phyloP scores from a whole-genome alignment of 164 flowering plant species.

The Hamamelis virginiana region DNA sequence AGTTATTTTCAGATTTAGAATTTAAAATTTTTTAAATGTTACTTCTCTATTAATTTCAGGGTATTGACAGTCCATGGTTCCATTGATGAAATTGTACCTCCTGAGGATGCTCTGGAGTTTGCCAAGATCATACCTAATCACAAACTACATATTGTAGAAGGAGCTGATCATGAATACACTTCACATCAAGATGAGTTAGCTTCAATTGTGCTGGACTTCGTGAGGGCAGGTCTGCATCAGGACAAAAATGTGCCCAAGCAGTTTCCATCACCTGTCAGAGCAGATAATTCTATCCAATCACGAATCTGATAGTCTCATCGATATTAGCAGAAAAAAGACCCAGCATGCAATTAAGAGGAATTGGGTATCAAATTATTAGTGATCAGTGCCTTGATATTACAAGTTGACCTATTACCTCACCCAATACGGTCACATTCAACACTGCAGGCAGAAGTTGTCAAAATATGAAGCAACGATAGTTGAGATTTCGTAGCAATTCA shows the following conservation, averaged over 20 bases:
- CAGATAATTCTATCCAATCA: slow-evolving; percentile 5
- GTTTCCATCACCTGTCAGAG: neutral
- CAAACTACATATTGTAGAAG: slow-evolving; percentile 47
- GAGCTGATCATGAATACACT: slow-evolving; percentile 63
- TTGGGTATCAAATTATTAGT: neutral
- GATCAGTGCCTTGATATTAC: neutral
- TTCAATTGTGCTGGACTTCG: slow-evolving; percentile 44
- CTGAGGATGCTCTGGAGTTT: slow-evolving; percentile 56
- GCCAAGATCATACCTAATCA: slow-evolving; percentile 56
- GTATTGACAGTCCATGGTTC: slow-evolving; percentile 74
- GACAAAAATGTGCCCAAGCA: slow-evolving; percentile 5
- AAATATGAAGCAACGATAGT: neutral
- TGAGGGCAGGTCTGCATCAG: slow-evolving; percentile 13
- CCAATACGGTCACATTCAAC: neutral
- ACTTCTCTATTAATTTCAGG: slow-evolving; percentile 29
- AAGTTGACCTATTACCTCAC: neutral
- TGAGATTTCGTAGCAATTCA: neutral
- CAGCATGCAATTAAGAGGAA: neutral
- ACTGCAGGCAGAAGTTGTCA: neutral
- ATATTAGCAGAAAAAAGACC: neutral
- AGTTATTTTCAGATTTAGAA: too few species aligned
- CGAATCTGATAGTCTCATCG: slow-evolving; percentile 12
- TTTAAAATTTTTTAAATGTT: too few species aligned
- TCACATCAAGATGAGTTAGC: slow-evolving; percentile 50
- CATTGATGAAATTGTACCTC: slow-evolving; percentile 49